Conservation (phyloP, 345 rosid species). For the Rhizophora mangle region DNA sequence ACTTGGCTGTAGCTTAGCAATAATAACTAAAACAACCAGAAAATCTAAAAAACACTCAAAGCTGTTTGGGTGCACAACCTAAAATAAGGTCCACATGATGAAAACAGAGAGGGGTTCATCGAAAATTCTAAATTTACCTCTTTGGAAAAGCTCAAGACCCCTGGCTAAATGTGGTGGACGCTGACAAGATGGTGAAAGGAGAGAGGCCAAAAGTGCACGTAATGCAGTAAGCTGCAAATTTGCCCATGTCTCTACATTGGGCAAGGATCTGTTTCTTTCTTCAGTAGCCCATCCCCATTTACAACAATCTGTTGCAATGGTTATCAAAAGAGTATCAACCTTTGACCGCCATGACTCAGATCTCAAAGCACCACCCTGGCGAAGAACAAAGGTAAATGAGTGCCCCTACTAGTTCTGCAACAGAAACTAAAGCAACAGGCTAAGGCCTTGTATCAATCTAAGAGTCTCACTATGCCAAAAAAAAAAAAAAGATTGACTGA, state of each 20-base stretch:
- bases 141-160: constrained; percentile 69
- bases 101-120: no score
- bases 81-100: no score
- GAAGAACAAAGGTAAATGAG: constrained; percentile 1
- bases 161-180: constrained; percentile 61
- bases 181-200: constrained; percentile 57
- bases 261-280: constrained; percentile 34
- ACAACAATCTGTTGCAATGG: constrained; percentile 51
- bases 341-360: constrained; percentile 64
- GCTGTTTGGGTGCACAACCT: no score
- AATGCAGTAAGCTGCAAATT: constrained; percentile 76
- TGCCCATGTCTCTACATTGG: constrained; percentile 34
- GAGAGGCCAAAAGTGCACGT: constrained; percentile 66
- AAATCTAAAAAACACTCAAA: no score
- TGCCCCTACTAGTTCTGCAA: neutral
- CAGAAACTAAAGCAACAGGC: neutral
- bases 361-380: constrained; percentile 68
- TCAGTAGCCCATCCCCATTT: constrained; percentile 50
- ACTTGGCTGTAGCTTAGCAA: no score
- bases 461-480: no score
- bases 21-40: no score
- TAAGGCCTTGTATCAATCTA: neutral
- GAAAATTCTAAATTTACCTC: constrained; percentile 41
- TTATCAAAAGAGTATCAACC: constrained; percentile 58
- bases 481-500: no score